A percentile compares a stretch with the other conserved stretches of the same genome.
Conservation (phyloP, 768 basidiomycete genomes). For the Psilocybe tampanensis region DNA sequence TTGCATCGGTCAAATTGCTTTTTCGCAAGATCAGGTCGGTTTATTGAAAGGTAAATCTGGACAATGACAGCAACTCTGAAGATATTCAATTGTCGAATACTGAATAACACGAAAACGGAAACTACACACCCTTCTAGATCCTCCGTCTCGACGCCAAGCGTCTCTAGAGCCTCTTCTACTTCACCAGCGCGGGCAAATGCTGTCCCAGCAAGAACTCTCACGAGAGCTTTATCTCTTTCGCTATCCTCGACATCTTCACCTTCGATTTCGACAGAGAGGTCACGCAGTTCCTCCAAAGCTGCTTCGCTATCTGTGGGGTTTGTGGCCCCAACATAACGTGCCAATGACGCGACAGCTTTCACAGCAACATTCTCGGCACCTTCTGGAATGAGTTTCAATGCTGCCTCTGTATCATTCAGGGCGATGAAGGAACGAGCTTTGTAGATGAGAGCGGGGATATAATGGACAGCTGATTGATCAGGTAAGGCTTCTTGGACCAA, state of each 20-base stretch:
- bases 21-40: constrained; percentile 84
- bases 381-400: constrained; percentile 55
- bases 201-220: constrained; percentile 82
- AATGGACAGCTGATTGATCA: constrained; percentile 63
- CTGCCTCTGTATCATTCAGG: constrained; percentile 58
- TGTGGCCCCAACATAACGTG: constrained; percentile 59
- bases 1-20: constrained; percentile 84
- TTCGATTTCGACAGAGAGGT: constrained; percentile 86
- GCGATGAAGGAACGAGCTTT: constrained; percentile 80
- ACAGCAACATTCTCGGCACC: constrained; percentile 66
- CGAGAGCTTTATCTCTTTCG: constrained; percentile 71
- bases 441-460: constrained; percentile 68
- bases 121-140: constrained; percentile 88
- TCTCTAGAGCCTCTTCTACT: constrained; percentile 91
- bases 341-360: constrained; percentile 73
- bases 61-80: constrained; percentile 77
- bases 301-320: constrained; percentile 51
- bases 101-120: background rate
- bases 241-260: constrained; percentile 69
- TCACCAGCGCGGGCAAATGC: constrained; percentile 86
- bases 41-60: constrained; percentile 89
- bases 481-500: constrained; percentile 58
- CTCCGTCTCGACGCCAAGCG: constrained; percentile 71
- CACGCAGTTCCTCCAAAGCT: constrained; percentile 79
- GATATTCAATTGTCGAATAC: background rate